Evolutionary conservation across 2,329 filamentous ascomycete species (phyloP), one percentile per base, ranked within the genome.

Genomic region (Aspergillus pseudoterreus): DNA sequence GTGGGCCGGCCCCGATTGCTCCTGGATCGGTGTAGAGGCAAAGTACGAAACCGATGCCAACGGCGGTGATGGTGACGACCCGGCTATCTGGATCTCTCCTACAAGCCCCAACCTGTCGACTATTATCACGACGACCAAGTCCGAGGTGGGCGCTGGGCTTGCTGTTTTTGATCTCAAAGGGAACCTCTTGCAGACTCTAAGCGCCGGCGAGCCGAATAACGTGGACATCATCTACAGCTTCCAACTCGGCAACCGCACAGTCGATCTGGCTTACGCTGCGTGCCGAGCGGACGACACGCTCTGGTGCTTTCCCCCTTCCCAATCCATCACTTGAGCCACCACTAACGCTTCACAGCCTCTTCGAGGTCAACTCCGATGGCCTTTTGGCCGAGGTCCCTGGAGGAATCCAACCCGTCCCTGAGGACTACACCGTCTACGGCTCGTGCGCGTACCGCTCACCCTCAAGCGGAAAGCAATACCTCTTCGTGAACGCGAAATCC

Each of bases 41-140:
- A 52, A 48, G 11, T 52, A 52, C 12, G 50, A 52, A 42, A 52
- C 50, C 0, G 45, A 48, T 10, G 50, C 50, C 6, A 52, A 52
- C 19, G 50, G 50, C 14, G 50, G 50, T 2, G 50, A 52, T 19
- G 50, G 50, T 4, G 50, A 52, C 15, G 50, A 52, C 17, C 50
- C 50, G 3, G 50, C 50, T 15, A 48, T 52, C 30, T 52, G 50
- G 50, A 48, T 52, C 15, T 48, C 45, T 2, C 39, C 50, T 1
- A 22, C 4, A n/a, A 48, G 14, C 15, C n/a, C 32, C 3, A 48
- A 48, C 15, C 4, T 15, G 12, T 52, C 50, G 4, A 52, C 21
- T 0, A 48, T 52, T 12, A 48, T 52, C 15, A 52, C 50, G 10
- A 52, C 50, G 1, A 52, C 50, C 1, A 52, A 52, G 17, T 52